phyloP scores from a whole-genome alignment of 108 stramenopile genomes.

The Nannochloropsis salina region DNA sequence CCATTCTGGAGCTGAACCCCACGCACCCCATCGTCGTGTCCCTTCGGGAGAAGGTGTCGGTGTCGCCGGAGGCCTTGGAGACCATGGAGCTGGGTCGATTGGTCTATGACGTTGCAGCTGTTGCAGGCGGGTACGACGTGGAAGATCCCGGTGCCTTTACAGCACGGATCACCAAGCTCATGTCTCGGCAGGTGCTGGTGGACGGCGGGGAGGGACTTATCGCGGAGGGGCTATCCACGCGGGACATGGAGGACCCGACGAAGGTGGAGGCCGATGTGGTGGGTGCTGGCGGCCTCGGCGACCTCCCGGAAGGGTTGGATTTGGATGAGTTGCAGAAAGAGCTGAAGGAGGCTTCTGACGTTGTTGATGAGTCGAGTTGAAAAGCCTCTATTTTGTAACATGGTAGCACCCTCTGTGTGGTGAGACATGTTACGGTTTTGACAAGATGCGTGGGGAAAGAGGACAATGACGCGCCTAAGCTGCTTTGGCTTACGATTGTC shows the following conservation, averaged over 20 bases:
- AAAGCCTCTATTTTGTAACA: too few species aligned
- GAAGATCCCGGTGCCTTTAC: conserved; percentile 75
- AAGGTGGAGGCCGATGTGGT: neutral
- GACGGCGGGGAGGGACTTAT: neutral
- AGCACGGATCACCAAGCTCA: conserved; percentile 70
- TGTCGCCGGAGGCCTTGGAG: conserved; percentile 55
- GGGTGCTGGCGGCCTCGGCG: neutral
- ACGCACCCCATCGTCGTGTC: conserved; percentile 79
- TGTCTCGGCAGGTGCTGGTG: conserved; percentile 44
- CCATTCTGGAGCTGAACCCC: conserved; percentile 89
- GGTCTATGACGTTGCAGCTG: conserved; percentile 85
- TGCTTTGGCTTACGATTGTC: too few species aligned
- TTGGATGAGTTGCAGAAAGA: neutral
- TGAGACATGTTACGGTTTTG: too few species aligned
- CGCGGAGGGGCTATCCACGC: neutral
- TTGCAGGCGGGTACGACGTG: conserved; percentile 90
- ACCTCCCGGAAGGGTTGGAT: neutral
- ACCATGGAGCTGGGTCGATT: conserved; percentile 70
- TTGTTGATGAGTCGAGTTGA: neutral
- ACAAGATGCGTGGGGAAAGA: too few species aligned
- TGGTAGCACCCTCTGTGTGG: too few species aligned
- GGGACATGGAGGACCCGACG: conserved; percentile 12
- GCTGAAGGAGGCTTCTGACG: neutral
- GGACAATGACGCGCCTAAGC: too few species aligned
- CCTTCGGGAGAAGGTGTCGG: conserved; percentile 60